Evolutionary conservation across 2,329 filamentous ascomycete genomes (phyloP), one percentile per base, ranked within the genome.

Genomic region (Monosporascus sp.): DNA sequence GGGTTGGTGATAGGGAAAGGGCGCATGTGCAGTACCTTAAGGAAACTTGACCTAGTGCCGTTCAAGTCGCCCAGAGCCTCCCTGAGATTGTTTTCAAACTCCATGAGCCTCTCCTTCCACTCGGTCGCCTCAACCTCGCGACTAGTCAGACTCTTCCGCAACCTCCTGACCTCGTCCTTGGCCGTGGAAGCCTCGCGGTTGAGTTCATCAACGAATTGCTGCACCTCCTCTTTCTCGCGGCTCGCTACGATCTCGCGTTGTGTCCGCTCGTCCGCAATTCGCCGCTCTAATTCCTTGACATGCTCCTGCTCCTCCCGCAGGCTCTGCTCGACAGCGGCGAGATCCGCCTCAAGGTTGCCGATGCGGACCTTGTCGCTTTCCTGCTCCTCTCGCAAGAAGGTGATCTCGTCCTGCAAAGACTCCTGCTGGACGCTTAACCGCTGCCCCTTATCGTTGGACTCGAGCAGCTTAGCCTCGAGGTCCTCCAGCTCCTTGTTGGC

Each of bases 341-440:
- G 74, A 15, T 86, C 84, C 8, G 90, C 89, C 66, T 97, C 92
- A 7, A 97, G 78, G 65, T 97, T 91, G 38, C 93, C 90, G 63
- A 99, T 97, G 71, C 91, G 92, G 68, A 99, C 96, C 79, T 99
- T 99, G 75, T 99, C 94, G 18, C 83, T 84, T 71, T 99, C 94
- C 70, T 99, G 94, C 74, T 99, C 94, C 67, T 99, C 94, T 2
- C 94, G 86, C 49, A 99, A 71, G 79, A 99, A 99, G 1, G 89
- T 86, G 70, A 97, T 95, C 70, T 99, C 94, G 54, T 87, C 87
- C 63, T 97, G 93, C 52, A 88, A 87, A 5, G 90, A 96, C 71
- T 99, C 94, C 59, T 93, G 87, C 66, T 97, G 92, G 34, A 99
- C 90, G 4, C 88, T 86, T 3, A 97, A 79, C 50, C 92, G 84